Evolutionary conservation across 768 basidiomycete species (phyloP), one percentile per base, ranked within the genome.

Genomic region (Lactarius deliciosus): DNA sequence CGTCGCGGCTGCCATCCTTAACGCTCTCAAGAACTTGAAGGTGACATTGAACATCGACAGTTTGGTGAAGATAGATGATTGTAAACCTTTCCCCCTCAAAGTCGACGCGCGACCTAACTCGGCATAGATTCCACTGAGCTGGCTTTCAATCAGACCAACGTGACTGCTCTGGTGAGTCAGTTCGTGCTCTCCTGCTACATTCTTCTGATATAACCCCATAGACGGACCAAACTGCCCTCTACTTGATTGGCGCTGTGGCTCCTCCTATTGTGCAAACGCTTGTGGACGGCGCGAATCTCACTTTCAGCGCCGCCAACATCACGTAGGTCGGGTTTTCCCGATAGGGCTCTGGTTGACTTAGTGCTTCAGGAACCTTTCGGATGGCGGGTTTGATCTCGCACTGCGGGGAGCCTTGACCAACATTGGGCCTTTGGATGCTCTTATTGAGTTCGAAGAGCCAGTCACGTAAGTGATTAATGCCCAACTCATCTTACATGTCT

Each of bases 211-310:
- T 32, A 30, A 22, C 25, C 9, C 53, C 57, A 58, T 6, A 89
- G 84, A 86, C 85, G 2, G 90, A 90, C 73, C 72, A 80, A 67
- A 85, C 85, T 2, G 83, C 81, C 0, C 75, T 91, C 30, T 89
- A 83, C 75, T 79, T 90, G 59, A 86, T 90, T 47, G 87, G 88
- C n/a, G 87, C 84, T 4, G 86, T 90, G 36, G 86, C 88, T 50
- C 85, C 81, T 20, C 87, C 89, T 16, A 77, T 87, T 34, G 83
- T 86, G 2, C 89, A 90, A 74, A 78, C 81, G 69, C 80, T 91
- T 18, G 88, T 91, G 30, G 81, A 86, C 57, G 79, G 78, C 22
- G 80, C 89, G 0, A 68, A 78, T 6, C 73, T 91, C 58, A 76
- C 78, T 9, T 90, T 90, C 73, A 79, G 72, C 36, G 77, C 79